A percentile compares a stretch with the other conserved stretches of the same genome.
phyloP scores from a whole-genome alignment of 345 rosid species.

The Acer negundo region DNA sequence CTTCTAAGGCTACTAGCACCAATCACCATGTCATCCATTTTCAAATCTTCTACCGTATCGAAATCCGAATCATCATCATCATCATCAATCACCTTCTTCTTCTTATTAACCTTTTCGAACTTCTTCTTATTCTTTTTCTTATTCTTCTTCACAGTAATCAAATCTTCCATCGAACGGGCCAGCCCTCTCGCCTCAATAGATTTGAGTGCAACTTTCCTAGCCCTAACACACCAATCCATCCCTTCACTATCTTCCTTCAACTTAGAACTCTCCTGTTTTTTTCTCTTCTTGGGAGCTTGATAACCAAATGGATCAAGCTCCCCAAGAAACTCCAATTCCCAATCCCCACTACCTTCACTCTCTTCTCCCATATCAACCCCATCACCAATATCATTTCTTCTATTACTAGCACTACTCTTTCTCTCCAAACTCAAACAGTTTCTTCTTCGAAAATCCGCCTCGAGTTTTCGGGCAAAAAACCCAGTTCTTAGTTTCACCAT shows the following conservation, averaged over 20 bases:
- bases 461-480: slow-evolving; percentile 12
- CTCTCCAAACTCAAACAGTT: slow-evolving; percentile 27
- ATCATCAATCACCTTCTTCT: slow-evolving; percentile 33
- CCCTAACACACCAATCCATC: slow-evolving; percentile 95
- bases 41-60: slow-evolving; percentile 39
- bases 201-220: slow-evolving; percentile 71
- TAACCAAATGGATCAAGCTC: slow-evolving; percentile 65
- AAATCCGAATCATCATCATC: slow-evolving; percentile 41
- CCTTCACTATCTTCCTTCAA: slow-evolving; percentile 55
- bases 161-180: slow-evolving; percentile 47
- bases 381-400: slow-evolving; percentile 21
- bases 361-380: slow-evolving; percentile 19
- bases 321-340: slow-evolving; percentile 80
- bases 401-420: slow-evolving; percentile 13
- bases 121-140: slow-evolving; percentile 56
- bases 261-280: slow-evolving; percentile 46
- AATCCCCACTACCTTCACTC: slow-evolving; percentile 35
- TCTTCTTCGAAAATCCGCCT: slow-evolving; percentile 23
- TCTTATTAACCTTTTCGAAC: slow-evolving; percentile 31
- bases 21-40: slow-evolving; percentile 26
- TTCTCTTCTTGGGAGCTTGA: slow-evolving; percentile 64
- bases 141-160: slow-evolving; percentile 57
- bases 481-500: slow-evolving; percentile 32
- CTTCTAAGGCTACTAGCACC: slow-evolving; percentile 37
- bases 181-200: slow-evolving; percentile 80